phyloP scores from a whole-genome alignment of 352 stramenopile species.

The Globisporangium iwayamae region DNA sequence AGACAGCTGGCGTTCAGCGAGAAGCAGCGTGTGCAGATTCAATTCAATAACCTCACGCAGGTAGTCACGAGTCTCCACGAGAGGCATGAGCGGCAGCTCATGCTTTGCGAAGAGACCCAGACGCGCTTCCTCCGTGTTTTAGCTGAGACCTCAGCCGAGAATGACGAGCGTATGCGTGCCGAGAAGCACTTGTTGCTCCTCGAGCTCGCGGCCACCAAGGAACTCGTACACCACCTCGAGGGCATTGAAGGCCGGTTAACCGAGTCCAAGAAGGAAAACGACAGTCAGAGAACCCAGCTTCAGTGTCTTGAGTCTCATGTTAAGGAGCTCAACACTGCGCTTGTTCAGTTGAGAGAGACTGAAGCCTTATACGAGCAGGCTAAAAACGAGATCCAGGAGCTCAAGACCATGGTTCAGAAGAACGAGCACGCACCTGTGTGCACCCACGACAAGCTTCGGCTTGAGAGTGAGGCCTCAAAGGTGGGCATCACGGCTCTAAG shows the following conservation, averaged over 20 bases:
- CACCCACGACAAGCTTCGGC: constrained; percentile 11
- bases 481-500: constrained; percentile 3
- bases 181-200: constrained; percentile 46
- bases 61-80: constrained; percentile 30
- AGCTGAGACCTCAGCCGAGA: constrained; percentile 32
- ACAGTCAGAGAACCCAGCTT: constrained; percentile 5
- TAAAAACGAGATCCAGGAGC: constrained; percentile 8
- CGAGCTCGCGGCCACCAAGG: constrained; percentile 38
- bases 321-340: constrained; percentile 3
- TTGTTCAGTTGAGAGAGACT: not conserved
- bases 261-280: constrained; percentile 13
- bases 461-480: constrained; percentile 4
- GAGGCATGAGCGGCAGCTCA: constrained; percentile 29
- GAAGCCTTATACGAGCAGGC: not conserved
- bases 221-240: constrained; percentile 38
- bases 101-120: constrained; percentile 48
- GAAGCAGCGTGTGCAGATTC: constrained; percentile 47
- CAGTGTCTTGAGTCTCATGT: not conserved
- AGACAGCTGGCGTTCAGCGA: constrained; percentile 29
- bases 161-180: constrained; percentile 37
- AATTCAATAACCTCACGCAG: constrained; percentile 39
- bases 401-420: constrained; percentile 6
- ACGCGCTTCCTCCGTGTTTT: constrained; percentile 28
- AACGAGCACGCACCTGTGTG: constrained; percentile 10
- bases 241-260: constrained; percentile 29